Percentiles rank a stretch among this genome's conserved stretches.
Evolutionary conservation across 164 flowering plant species (phyloP).

Genomic region (Tetracentron sinense): DNA sequence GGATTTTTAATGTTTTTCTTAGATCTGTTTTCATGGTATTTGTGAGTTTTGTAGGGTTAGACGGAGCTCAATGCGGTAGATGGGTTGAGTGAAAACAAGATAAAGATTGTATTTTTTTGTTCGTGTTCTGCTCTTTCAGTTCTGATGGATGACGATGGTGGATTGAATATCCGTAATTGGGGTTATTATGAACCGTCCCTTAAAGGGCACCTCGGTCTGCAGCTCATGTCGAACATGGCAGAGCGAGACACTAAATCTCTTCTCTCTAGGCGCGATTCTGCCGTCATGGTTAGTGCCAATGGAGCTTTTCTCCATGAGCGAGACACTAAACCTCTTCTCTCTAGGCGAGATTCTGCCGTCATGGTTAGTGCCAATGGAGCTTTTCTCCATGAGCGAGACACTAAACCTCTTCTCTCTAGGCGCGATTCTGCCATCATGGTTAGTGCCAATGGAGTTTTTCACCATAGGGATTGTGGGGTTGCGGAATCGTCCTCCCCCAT

Average conservation of each 20-base stretch:
- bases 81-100: constrained; percentile 12
- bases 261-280: constrained; percentile 49
- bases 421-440: constrained; percentile 49
- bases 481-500: constrained; percentile 41
- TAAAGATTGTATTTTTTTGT: neutral
- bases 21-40: neutral
- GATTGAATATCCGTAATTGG: constrained; percentile 71
- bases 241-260: constrained; percentile 57
- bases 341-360: constrained; percentile 46
- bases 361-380: constrained; percentile 45
- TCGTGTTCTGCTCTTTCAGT: neutral
- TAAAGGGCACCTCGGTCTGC: constrained; percentile 60
- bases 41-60: constrained; percentile 7
- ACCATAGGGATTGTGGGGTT: constrained; percentile 42
- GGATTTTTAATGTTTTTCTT: neutral
- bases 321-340: too few species aligned
- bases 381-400: constrained; percentile 56
- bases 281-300: constrained; percentile 37
- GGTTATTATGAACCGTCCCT: constrained; percentile 63
- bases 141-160: constrained; percentile 64
- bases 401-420: constrained; percentile 44
- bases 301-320: constrained; percentile 48
- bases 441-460: constrained; percentile 42
- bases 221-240: constrained; percentile 54
- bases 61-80: constrained; percentile 7